Evolutionary conservation across 192 early-diverging fungal genomes (phyloP).

Genomic region (Jimgerdemannia lactiflua): DNA sequence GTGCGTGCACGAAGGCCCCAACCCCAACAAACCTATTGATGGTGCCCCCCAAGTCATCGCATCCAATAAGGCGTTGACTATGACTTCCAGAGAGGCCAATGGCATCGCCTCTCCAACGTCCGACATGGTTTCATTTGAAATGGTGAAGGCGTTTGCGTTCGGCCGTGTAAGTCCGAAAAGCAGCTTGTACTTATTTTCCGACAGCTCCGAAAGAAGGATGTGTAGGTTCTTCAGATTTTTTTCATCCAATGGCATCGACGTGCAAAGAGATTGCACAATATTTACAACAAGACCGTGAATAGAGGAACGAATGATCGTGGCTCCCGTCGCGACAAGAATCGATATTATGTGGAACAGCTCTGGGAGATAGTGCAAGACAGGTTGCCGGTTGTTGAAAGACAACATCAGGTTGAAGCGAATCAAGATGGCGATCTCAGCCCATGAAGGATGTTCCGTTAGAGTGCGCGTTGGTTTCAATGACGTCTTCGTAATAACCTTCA

Average conservation of each 20-base stretch:
- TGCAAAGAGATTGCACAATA: conserved; percentile 80
- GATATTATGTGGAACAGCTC: conserved; percentile 87
- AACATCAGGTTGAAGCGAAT: conserved; percentile 86
- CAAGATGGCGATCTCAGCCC: conserved; percentile 92
- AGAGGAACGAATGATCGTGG: conserved; percentile 80
- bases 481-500: conserved; percentile 65
- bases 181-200: conserved; percentile 74
- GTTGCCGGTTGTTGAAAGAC: conserved; percentile 78
- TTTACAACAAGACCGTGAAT: conserved; percentile 95
- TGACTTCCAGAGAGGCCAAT: conserved; percentile 44
- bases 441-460: conserved; percentile 79
- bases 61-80: conserved; percentile 62
- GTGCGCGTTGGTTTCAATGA: conserved; percentile 67
- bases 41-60: conserved; percentile 64
- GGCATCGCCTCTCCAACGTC: conserved; percentile 52
- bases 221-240: conserved; percentile 53
- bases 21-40: conserved; percentile 36
- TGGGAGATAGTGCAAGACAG: conserved; percentile 73
- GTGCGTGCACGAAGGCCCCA: not conserved
- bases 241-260: conserved; percentile 55
- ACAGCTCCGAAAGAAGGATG: conserved; percentile 68
- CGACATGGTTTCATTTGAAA: conserved; percentile 49
- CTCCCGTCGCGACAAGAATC: conserved; percentile 81
- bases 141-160: conserved; percentile 65
- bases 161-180: conserved; percentile 76